Evolutionary conservation across 306 rosid genomes (phyloP), one percentile per base, ranked within the genome.

Genomic region (Pyrus pyrifolia): DNA sequence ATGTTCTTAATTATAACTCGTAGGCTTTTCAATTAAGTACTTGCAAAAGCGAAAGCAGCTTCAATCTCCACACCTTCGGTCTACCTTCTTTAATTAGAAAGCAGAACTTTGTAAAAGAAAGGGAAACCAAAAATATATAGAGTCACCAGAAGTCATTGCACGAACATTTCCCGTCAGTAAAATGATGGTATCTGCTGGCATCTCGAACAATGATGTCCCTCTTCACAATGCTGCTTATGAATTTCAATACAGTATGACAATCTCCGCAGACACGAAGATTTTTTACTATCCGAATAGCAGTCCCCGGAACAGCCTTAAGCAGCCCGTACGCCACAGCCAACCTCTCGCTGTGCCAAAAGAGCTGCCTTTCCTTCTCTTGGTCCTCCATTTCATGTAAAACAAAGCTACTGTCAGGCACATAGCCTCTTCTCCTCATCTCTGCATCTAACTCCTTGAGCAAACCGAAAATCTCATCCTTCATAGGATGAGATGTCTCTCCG

Each of bases 281-380:
- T 80, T 93, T 93, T 57, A 93, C 93, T 35, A 93, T 82, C 44
- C 96, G 88, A 70, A 93, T 87, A 4, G 82, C 72, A 25, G 90
- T 86, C 62, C 97, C 90, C 0, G 89, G 91, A 78, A 87, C 90
- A 70, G 90, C 84, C 87, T 81, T 91, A 29, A 93, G 90, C 76
- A 91, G 87, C 68, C 96, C 98, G 38, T 89, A 91, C 13, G 96
- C 93, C 73, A 93, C 74, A 30, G 96, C 97, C 86, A 89, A 76
- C 83, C 93, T 84, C 88, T 93, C 97, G 75, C 97, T 91, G 66
- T 93, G 98, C 93, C 89, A 91, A 75, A 93, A 91, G 49, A 91
- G 90, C 72, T 87, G 98, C 69, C 83, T 87, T 69, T 93, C 97
- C 85, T 91, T 93, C 80, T 91, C 98, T 65, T 87, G 96, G 71